Evolutionary conservation across 257 asterid genomes (phyloP).

Genomic region (Buddleja alternifolia): DNA sequence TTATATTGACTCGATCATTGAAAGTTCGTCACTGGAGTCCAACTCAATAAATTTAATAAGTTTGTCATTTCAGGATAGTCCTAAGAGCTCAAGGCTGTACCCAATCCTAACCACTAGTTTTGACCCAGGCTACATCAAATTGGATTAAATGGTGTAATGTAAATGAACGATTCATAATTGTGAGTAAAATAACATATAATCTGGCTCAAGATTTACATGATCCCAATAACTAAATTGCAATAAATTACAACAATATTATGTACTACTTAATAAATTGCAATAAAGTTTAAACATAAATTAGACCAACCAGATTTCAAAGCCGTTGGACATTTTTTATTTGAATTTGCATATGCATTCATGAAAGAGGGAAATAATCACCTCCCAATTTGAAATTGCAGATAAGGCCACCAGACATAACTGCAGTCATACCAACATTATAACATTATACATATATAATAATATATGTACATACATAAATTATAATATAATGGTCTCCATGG

Average conservation of each 20-base stretch:
- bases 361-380: slow-evolving; percentile 13
- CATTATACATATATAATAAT: background rate
- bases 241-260: background rate
- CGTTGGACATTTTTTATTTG: slow-evolving; percentile 16
- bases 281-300: background rate
- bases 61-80: too few relatives aligned
- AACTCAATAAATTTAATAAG: too few relatives aligned
- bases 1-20: too few relatives aligned
- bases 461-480: background rate
- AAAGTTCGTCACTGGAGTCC: too few relatives aligned
- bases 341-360: background rate
- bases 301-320: background rate
- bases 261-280: background rate
- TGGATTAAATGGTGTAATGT: too few relatives aligned
- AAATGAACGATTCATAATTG: background rate
- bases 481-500: background rate
- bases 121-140: too few relatives aligned
- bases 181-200: background rate
- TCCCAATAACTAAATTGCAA: background rate
- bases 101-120: too few relatives aligned
- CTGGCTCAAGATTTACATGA: background rate
- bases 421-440: slow-evolving; percentile 7
- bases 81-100: too few relatives aligned
- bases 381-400: slow-evolving; percentile 20
- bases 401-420: slow-evolving; percentile 22